Percentiles rank a stretch among this genome's conserved stretches.
phyloP scores from a whole-genome alignment of 1,284 basidiomycete species.

The Puccinia coronata region DNA sequence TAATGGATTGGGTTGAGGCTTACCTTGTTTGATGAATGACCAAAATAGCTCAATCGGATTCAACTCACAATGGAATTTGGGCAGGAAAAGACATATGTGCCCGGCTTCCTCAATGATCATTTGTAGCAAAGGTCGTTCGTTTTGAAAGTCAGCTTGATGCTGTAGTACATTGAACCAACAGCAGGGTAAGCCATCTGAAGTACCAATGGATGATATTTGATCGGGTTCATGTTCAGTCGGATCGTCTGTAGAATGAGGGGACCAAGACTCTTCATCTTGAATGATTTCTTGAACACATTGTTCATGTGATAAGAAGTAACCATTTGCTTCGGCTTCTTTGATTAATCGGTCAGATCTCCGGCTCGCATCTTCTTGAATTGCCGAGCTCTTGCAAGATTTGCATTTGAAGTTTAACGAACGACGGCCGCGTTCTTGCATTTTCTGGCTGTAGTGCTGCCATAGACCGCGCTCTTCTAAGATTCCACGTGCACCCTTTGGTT shows the following conservation, averaged over 20 bases:
- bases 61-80: constrained; percentile 32
- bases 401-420: background rate
- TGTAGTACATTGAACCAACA: constrained; percentile 6
- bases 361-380: background rate
- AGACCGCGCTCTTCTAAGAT: constrained; percentile 4
- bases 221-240: background rate
- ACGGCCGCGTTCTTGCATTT: background rate
- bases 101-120: constrained; percentile 20
- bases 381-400: background rate
- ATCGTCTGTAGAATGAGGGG: background rate
- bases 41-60: constrained; percentile 31
- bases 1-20: background rate
- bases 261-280: background rate
- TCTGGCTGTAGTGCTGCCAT: background rate
- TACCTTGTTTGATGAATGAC: constrained; percentile 33
- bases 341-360: background rate
- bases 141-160: constrained; percentile 22
- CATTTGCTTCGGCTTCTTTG: background rate
- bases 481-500: background rate
- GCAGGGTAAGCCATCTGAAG: background rate
- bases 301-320: background rate
- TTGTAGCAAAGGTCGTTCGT: constrained; percentile 13
- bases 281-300: constrained; percentile 5
- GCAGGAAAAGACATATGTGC: constrained; percentile 11
- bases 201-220: background rate